Base-by-base conservation (phyloP, 805 yeast genomes). In the Saccharomycopsis sp. region DNA sequence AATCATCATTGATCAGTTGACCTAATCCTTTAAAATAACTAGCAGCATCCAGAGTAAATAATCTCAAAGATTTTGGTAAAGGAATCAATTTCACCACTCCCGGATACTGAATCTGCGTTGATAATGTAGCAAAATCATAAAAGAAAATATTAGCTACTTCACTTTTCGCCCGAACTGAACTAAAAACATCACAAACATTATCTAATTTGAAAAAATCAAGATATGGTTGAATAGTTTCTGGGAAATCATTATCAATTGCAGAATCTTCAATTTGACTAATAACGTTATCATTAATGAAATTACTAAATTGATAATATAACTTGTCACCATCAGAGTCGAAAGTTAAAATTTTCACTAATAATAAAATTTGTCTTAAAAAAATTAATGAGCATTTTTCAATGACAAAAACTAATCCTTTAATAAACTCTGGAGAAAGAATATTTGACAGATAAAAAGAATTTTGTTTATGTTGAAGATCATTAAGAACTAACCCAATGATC, bases 51-150 rank as follows among this genome's bases (percentile, higher is more conserved):
- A 15, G 20, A 26, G 2, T 17, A 28, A 13, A 9, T 15, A 14
- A 18, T 45, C 6, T 23, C 6, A 64, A 60, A 46, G 67, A 64
- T 12, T 50, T 45, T 10, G 86, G 80, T 34, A 80, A 53, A 36
- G 70, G 69, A 26, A 72, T 62, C 37, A 79, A 57, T 38, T 69
- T 69, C 2, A 74, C 60, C 5, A 67, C 63, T 10, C 78, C 77
- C 4, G 84, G 79, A 47, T 66, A 74, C 19, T 69, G 76, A 23
- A 23, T 23, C 26, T 23, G 6, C 6, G 26, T 23, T 8, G 26
- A 23, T 8, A 23, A 10, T 8, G 10, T 8, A n/a, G n/a, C n/a
- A n/a, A n/a, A n/a, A n/a, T n/a, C n/a, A n/a, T n/a, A n/a, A n/a
- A n/a, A n/a, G n/a, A n/a, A n/a, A n/a, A n/a, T n/a, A n/a, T n/a